Evolutionary conservation across 257 asterid species (phyloP).

Genomic region (Asclepias syriaca): DNA sequence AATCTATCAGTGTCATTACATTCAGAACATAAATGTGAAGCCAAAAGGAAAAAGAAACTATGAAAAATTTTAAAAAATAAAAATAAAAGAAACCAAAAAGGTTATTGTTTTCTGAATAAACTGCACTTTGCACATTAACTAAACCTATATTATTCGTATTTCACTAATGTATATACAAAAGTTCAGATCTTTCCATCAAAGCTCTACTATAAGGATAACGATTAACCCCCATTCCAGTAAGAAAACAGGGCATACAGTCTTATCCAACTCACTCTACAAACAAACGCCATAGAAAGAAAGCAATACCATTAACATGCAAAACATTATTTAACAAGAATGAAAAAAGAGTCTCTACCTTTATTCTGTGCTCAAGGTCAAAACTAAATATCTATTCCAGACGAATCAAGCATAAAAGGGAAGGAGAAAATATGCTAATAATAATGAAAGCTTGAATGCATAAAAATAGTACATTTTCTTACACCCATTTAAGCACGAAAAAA

Average conservation of each 20-base stretch:
- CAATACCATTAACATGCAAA: neutral
- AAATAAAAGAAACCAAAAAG: neutral
- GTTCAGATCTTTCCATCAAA: neutral
- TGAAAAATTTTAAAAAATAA: too few relatives aligned
- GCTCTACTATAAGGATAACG: neutral
- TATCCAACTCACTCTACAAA: neutral
- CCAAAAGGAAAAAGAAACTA: neutral
- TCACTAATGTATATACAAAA: neutral
- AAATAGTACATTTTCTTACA: neutral
- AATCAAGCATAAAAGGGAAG: neutral
- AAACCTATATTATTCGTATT: neutral
- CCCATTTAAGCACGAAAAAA: neutral
- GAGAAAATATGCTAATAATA: neutral
- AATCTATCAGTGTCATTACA: slow-evolving; percentile 28
- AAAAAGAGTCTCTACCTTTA: neutral
- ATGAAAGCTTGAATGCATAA: neutral
- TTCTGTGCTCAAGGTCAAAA: neutral
- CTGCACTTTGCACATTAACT: neutral
- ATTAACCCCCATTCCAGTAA: neutral
- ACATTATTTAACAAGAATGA: neutral
- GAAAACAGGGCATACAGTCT: too few relatives aligned
- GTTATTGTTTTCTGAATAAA: neutral
- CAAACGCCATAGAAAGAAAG: neutral
- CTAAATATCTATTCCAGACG: neutral
- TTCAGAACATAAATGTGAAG: slow-evolving; percentile 13